Evolutionary conservation across 2,329 filamentous ascomycete genomes (phyloP).

Genomic region (Neodidymelliopsis sp.): DNA sequence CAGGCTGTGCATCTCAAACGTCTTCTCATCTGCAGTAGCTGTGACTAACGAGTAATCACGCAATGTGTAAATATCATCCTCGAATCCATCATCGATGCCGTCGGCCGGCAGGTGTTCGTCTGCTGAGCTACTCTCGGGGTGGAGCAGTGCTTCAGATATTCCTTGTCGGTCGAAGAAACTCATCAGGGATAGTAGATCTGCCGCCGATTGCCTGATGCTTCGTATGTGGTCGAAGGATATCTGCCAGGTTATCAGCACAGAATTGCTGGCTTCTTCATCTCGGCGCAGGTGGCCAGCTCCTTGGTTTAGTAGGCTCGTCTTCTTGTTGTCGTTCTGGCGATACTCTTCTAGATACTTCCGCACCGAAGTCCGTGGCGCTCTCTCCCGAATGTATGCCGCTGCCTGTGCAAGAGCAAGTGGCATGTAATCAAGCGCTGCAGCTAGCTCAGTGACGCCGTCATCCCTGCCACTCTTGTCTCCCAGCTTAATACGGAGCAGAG

Average conservation of each 20-base stretch:
- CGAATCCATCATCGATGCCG: constrained; percentile 18
- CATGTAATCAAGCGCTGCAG: constrained; percentile 38
- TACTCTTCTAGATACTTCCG: constrained; percentile 52
- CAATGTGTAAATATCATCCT: constrained; percentile 45
- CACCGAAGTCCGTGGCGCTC: constrained; percentile 23
- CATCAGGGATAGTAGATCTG: constrained; percentile 56
- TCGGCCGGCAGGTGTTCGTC: constrained; percentile 9
- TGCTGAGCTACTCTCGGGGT: constrained; percentile 24
- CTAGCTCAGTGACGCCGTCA: constrained; percentile 11
- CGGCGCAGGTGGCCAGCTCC: constrained; percentile 42
- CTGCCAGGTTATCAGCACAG: constrained; percentile 50
- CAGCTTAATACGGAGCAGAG: constrained; percentile 21
- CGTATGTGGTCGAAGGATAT: constrained; percentile 46
- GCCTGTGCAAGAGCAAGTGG: constrained; percentile 49
- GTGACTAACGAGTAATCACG: constrained; percentile 50
- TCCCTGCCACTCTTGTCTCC: background rate
- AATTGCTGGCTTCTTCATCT: constrained; percentile 44
- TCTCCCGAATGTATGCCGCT: constrained; percentile 39
- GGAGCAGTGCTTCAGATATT: constrained; percentile 49
- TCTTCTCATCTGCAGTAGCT: constrained; percentile 22
- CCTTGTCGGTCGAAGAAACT: constrained; percentile 56
- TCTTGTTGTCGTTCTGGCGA: constrained; percentile 41
- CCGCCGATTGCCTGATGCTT: constrained; percentile 35
- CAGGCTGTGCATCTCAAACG: constrained; percentile 55
- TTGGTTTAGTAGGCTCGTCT: constrained; percentile 22